Percentiles rank a stretch among this genome's conserved stretches.
Evolutionary conservation across 345 rosid species (phyloP).

Genomic region (Lepidium africanum): DNA sequence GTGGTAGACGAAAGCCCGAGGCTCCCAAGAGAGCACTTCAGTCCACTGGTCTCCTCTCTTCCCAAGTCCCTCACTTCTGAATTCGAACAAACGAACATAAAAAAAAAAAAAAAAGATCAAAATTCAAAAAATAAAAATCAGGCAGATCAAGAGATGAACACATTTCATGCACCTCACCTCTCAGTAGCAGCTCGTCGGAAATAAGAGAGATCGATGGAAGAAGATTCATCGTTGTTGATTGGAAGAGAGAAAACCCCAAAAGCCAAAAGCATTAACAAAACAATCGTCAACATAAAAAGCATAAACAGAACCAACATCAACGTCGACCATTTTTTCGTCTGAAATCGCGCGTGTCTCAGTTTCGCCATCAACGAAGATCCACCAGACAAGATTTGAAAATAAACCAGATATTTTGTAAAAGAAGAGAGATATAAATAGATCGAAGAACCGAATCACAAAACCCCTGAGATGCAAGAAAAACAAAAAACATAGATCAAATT

Average conservation of each 20-base stretch:
- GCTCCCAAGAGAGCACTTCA: constrained; percentile 88
- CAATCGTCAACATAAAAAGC: constrained; percentile 58
- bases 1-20: constrained; percentile 77
- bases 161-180: constrained; percentile 33
- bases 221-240: constrained; percentile 38
- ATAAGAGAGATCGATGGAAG: constrained; percentile 43
- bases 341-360: constrained; percentile 53
- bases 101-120: not conserved
- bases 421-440: not conserved
- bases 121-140: not conserved
- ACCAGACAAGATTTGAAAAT: not conserved
- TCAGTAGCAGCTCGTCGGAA: constrained; percentile 47
- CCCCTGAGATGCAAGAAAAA: constrained; percentile 1
- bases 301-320: constrained; percentile 43
- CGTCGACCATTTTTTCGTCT: constrained; percentile 55
- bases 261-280: constrained; percentile 61
- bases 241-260: constrained; percentile 69
- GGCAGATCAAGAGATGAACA: not conserved
- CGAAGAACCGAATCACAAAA: constrained; percentile 12
- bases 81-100: not conserved
- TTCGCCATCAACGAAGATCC: constrained; percentile 46
- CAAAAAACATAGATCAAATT: not conserved
- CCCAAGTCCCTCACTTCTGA: constrained; percentile 50
- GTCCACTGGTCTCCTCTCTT: constrained; percentile 79
- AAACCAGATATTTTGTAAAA: not conserved